Conservation (phyloP, 768 basidiomycete genomes). For the Pulveroboletus frians region DNA sequence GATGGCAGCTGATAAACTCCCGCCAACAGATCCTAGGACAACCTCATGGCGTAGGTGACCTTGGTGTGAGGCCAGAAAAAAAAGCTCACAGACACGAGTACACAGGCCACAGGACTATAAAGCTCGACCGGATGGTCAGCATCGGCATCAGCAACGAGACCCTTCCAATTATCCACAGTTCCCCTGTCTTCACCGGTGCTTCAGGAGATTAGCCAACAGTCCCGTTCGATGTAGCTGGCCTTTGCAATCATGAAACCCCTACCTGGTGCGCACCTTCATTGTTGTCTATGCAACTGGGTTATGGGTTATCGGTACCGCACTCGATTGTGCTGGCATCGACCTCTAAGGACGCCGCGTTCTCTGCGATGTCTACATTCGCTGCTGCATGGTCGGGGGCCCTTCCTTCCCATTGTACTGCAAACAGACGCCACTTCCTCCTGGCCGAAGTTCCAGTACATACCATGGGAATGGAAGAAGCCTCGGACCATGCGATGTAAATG, state of each 20-base stretch:
- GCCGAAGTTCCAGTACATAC: constrained; percentile 39
- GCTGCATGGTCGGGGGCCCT: constrained; percentile 34
- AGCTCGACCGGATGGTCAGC: constrained; percentile 15
- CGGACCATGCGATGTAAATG: constrained; percentile 34
- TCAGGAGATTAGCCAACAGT: neutral
- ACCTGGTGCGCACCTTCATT: constrained; percentile 15
- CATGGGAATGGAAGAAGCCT: constrained; percentile 54
- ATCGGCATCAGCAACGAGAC: constrained; percentile 10
- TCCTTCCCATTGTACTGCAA: constrained; percentile 35
- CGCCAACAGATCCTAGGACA: constrained; percentile 13
- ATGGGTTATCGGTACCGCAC: constrained; percentile 6
- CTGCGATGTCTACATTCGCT: constrained; percentile 21
- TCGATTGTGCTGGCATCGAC: neutral
- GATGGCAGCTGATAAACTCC: constrained; percentile 23
- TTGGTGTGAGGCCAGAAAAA: constrained; percentile 7
- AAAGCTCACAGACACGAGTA: constrained; percentile 14
- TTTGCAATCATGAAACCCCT: neutral
- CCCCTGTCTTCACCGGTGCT: neutral
- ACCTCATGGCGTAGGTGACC: constrained; percentile 21
- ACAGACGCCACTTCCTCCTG: constrained; percentile 28
- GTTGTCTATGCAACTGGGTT: constrained; percentile 13
- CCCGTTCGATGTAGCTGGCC: neutral
- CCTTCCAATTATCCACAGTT: constrained; percentile 4
- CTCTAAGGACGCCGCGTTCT: constrained; percentile 15
- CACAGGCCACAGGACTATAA: constrained; percentile 23